Base-by-base conservation (phyloP, 2,329 filamentous ascomycete genomes). In the Phialemonium atrogriseum region DNA sequence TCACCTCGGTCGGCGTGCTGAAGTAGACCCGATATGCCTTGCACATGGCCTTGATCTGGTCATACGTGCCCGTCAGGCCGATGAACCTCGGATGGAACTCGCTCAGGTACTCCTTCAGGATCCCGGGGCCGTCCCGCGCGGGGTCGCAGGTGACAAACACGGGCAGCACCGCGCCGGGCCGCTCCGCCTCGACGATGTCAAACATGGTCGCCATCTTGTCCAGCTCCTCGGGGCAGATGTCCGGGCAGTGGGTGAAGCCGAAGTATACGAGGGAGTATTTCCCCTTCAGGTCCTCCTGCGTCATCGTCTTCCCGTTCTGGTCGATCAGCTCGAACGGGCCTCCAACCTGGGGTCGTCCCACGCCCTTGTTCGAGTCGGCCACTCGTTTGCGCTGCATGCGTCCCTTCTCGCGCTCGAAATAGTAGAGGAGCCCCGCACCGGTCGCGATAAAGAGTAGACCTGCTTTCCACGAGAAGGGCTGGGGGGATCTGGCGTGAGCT, bases 191-290 rank as follows among this genome's bases (percentile, higher is more conserved):
- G 26, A 80, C 70, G 6, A 73, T 66, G 52, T 98, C 87, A 51
- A 93, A 82, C 76, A 96, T 94, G 36, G 72, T 70, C n/a, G 89
- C 84, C 88, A 98, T 95, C 68, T 98, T 98, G 66, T 98, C 91
- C 48, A 98, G 80, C 62, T 98, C 91, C 52, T 98, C 91, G 20
- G 91, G 91, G 66, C 91, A 98, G 55, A 98, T 98, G 56, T 98
- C 91, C 15, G 91, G 91, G 56, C 91, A 98, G 59, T 95, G 88
- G 7, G 86, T 89, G 70, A 98, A 98, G 50, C 91, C 91, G 55
- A 98, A 98, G 64, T 98, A 98, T 22, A 96, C 78, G 85, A 93
- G 58, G 34, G 75, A 73, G 62, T 94, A 91, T 58, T 83, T 84
- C 33, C 91, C 91, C 67, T 81, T 83, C 66, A 96, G 70, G 56